These are phyloP conservation scores for Saturnispora saitoi DNA, from an alignment of 805 yeast genomes.

Conservation along the genomic window DNA sequence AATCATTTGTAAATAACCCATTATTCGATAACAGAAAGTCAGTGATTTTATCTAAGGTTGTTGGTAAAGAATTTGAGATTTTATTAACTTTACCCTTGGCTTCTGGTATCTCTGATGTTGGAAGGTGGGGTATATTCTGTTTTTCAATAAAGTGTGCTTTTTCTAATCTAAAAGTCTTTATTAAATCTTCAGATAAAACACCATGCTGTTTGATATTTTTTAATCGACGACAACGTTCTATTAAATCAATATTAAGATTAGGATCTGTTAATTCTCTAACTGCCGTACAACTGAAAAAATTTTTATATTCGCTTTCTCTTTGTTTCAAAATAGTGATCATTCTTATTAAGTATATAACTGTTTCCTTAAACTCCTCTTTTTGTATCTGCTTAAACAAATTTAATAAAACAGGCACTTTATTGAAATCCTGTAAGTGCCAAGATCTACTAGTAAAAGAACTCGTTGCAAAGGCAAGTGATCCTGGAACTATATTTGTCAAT, in stretches of 20 bases:
- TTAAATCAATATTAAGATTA: not conserved
- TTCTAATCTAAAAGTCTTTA: slow-evolving; percentile 4
- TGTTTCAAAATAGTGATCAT: slow-evolving; percentile 3
- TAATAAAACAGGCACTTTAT: not conserved
- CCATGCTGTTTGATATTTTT: not conserved
- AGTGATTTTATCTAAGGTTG: slow-evolving; percentile 1
- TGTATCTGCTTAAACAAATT: slow-evolving; percentile 1
- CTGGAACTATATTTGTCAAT: slow-evolving; percentile 9
- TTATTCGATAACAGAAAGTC: slow-evolving; percentile 4
- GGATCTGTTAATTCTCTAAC: slow-evolving; percentile 6
- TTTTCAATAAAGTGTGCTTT: slow-evolving; percentile 8
- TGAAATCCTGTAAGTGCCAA: not conserved
- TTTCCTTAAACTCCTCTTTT: not conserved
- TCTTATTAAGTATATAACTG: slow-evolving; percentile 8
- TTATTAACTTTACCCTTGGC: not conserved
- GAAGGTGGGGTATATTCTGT: slow-evolving; percentile 8
- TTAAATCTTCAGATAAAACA: not conserved
- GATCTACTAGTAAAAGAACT: slow-evolving; percentile 9
- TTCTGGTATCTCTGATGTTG: not conserved
- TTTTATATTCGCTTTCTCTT: not conserved
- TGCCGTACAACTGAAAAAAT: not conserved
- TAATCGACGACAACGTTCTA: slow-evolving; percentile 4
- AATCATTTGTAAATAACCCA: slow-evolving; percentile 8
- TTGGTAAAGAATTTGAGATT: not conserved
- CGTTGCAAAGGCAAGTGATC: slow-evolving; percentile 5